Conservation (phyloP, 441 rosid genomes). For the Mallotus repandus region DNA sequence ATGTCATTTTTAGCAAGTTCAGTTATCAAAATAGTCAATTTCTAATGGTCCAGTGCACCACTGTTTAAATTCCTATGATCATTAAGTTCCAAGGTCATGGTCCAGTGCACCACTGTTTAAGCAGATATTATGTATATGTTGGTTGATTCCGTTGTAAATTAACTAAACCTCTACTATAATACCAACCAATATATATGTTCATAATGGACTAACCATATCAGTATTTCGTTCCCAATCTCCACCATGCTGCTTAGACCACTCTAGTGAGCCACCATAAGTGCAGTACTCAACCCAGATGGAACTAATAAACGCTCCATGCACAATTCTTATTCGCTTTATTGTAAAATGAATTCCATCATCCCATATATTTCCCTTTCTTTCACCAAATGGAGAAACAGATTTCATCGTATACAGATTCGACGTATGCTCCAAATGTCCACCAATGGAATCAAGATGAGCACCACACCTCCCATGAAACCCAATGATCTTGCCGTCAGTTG, state of each 20-base stretch:
- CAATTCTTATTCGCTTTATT: not conserved
- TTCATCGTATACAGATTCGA: not conserved
- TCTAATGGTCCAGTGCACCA: too few species aligned
- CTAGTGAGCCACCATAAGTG: not conserved
- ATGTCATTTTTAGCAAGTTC: too few species aligned
- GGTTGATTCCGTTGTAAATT: too few species aligned
- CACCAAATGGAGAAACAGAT: constrained; percentile 2
- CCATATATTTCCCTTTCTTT: not conserved
- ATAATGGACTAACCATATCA: not conserved
- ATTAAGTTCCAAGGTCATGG: too few species aligned
- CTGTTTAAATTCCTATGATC: too few species aligned
- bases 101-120: too few species aligned
- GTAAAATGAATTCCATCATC: not conserved
- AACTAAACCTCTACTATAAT: too few species aligned
- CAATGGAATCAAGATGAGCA: not conserved
- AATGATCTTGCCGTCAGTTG: not conserved
- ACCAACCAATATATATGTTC: not conserved
- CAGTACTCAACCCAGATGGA: not conserved
- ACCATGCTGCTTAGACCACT: not conserved
- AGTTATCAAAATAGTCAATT: too few species aligned
- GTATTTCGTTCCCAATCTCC: not conserved
- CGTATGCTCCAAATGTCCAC: not conserved
- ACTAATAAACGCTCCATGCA: not conserved
- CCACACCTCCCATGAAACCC: constrained; percentile 2
- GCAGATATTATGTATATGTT: too few species aligned